Evolutionary conservation across 352 stramenopile species (phyloP), one percentile per base, ranked within the genome.

Genomic region (Phytophthora idaei): DNA sequence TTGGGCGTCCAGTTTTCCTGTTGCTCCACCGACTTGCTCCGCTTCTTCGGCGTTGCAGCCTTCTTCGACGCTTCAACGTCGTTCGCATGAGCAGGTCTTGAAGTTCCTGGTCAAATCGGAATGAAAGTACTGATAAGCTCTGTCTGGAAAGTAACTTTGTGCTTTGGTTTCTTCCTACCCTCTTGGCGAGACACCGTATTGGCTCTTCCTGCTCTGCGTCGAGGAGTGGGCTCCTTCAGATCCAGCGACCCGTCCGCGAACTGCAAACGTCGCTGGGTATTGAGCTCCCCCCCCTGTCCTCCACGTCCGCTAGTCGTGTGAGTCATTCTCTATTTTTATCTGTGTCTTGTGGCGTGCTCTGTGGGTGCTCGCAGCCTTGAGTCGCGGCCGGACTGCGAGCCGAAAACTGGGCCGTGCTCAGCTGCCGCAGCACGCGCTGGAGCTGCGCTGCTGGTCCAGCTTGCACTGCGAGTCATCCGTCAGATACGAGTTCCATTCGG

Each of bases 401-500:
- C 34, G 73, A 42, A 53, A 83, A 80, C 29, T 83, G 75, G 37
- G 69, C 65, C 21, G 69, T 69, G 25, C 72, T 80, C 28, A 83
- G 52, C 51, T 83, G 75, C 57, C 80, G 75, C 58, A 83, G 17
- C 54, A 76, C 55, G 17, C 67, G 64, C 42, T 76, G 69, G 47
- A 83, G 72, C 59, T 83, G 74, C 63, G 57, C 56, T 82, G 70
- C 55, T 79, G 73, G 55, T 71, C 75, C 27, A 86, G 65, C 32
- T 71, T 75, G 71, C 86, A 89, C 44, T 73, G 77, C 17, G 42
- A 11, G 44, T 68, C 62, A 52, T 89, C 80, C 0, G 77, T 89
- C 28, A 89, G 64, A 36, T 89, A 89, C 8, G 27, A 57, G 65
- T 89, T 86, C 80, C 80, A 89, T 29, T 63, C 61, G 9, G 80